Conservation (phyloP, 768 basidiomycete genomes). For the Dioszegia aurantiaca region DNA sequence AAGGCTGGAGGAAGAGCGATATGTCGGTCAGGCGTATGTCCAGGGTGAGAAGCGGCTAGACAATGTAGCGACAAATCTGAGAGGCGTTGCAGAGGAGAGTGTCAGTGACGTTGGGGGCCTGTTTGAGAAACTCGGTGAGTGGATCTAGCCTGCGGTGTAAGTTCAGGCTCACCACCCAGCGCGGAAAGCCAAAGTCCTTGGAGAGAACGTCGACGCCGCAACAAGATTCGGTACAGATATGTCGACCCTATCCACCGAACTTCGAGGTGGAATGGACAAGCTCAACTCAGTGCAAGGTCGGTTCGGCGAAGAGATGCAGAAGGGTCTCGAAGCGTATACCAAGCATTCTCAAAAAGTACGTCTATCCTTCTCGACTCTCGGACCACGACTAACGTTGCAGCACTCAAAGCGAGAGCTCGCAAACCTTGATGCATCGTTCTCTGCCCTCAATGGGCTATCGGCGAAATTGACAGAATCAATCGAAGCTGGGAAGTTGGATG, state of each 20-base stretch:
- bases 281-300: slow-evolving; percentile 63
- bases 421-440: slow-evolving; percentile 30
- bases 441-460: slow-evolving; percentile 30
- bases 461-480: slow-evolving; percentile 27
- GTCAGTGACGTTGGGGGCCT: slow-evolving; percentile 67
- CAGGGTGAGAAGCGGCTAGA: slow-evolving; percentile 69
- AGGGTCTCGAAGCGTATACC: slow-evolving; percentile 62
- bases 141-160: background rate
- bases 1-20: slow-evolving; percentile 72
- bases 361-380: background rate
- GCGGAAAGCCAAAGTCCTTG: slow-evolving; percentile 66
- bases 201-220: slow-evolving; percentile 66
- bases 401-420: slow-evolving; percentile 27
- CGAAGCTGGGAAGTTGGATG: slow-evolving; percentile 29
- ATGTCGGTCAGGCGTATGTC: slow-evolving; percentile 74
- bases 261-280: slow-evolving; percentile 63
- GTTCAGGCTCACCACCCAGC: slow-evolving; percentile 56
- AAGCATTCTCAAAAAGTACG: slow-evolving; percentile 60
- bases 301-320: slow-evolving; percentile 59
- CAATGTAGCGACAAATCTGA: slow-evolving; percentile 68
- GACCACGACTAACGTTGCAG: slow-evolving; percentile 12
- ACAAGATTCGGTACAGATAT: slow-evolving; percentile 64
- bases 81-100: slow-evolving; percentile 65
- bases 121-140: slow-evolving; percentile 78
- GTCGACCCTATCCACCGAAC: slow-evolving; percentile 57